phyloP scores from a whole-genome alignment of 768 basidiomycete genomes.

The Psilocybe sp. region DNA sequence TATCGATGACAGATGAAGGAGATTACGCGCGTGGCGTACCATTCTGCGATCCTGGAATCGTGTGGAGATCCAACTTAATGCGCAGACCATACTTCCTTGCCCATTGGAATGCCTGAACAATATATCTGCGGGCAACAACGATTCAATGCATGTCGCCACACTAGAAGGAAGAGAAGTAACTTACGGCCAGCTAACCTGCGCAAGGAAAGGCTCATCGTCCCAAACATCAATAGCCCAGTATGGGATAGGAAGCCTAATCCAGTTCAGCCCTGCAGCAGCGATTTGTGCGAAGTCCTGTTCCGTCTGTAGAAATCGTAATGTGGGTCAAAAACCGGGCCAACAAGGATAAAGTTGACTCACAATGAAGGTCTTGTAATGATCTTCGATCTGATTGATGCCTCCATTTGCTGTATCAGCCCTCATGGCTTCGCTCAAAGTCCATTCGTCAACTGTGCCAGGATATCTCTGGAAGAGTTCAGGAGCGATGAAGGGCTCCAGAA shows the following conservation, averaged over 20 bases:
- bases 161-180: conserved; percentile 14
- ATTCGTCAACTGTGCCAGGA: conserved; percentile 58
- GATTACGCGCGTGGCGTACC: conserved; percentile 29
- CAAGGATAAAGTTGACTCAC: conserved; percentile 36
- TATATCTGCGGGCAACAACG: conserved; percentile 45
- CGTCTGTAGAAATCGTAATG: conserved; percentile 53
- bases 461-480: conserved; percentile 65
- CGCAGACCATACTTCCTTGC: conserved; percentile 83
- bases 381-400: conserved; percentile 63
- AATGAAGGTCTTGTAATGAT: conserved; percentile 83
- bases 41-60: conserved; percentile 77
- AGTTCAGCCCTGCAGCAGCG: conserved; percentile 86
- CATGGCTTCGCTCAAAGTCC: conserved; percentile 65
- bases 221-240: conserved; percentile 81
- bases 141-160: neutral
- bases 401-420: conserved; percentile 59
- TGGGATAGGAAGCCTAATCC: conserved; percentile 78
- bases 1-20: neutral
- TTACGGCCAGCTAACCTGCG: conserved; percentile 71
- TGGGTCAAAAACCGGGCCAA: neutral
- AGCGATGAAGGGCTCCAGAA: conserved; percentile 74
- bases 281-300: conserved; percentile 90
- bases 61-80: conserved; percentile 76
- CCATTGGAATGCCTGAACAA: conserved; percentile 74
- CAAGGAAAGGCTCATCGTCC: conserved; percentile 78